phyloP scores from a whole-genome alignment of 345 rosid species.

The Acer negundo region DNA sequence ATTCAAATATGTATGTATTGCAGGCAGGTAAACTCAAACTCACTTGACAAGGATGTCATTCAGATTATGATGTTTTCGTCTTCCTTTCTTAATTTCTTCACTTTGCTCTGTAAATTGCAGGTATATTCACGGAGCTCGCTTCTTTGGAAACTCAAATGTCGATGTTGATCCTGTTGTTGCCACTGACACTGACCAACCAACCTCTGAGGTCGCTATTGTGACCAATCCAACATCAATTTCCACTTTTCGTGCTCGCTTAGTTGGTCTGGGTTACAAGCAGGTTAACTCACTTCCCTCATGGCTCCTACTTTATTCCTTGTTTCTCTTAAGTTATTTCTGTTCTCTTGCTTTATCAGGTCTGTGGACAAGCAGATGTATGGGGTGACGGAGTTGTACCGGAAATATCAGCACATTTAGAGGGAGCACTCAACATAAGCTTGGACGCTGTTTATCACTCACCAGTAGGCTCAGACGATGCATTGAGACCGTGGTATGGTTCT shows the following conservation, averaged over 20 bases:
- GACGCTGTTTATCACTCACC: constrained; percentile 93
- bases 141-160: constrained; percentile 42
- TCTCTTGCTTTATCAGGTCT: constrained; percentile 45
- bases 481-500: constrained; percentile 92
- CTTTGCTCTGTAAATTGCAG: constrained; percentile 36
- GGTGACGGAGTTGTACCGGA: constrained; percentile 98
- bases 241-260: constrained; percentile 68
- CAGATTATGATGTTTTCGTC: background rate
- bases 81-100: background rate
- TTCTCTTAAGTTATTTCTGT: background rate
- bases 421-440: constrained; percentile 76
- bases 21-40: constrained; percentile 65
- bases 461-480: constrained; percentile 71
- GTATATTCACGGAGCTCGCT: constrained; percentile 70
- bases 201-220: constrained; percentile 47
- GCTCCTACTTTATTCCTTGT: background rate
- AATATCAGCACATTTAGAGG: constrained; percentile 78
- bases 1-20: constrained; percentile 83
- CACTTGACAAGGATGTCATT: too few species aligned
- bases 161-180: constrained; percentile 42
- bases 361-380: constrained; percentile 92
- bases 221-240: constrained; percentile 28
- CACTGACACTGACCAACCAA: constrained; percentile 36
- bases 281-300: constrained; percentile 23
- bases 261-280: constrained; percentile 98